Conservation (phyloP, 495 filamentous ascomycete genomes). For the Penicillium silybi region DNA sequence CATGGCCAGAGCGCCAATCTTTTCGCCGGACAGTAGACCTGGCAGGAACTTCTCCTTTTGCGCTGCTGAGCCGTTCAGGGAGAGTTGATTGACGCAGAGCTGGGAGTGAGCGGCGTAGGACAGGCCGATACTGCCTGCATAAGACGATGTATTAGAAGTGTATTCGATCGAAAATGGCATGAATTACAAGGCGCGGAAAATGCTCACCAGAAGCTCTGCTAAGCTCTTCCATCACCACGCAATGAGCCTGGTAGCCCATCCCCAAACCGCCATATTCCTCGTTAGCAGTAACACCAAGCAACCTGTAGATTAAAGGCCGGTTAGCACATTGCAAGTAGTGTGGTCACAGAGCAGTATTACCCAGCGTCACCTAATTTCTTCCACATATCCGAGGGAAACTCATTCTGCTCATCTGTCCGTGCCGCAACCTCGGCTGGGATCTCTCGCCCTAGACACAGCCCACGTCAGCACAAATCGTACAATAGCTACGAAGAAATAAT, state of each 20-base stretch:
- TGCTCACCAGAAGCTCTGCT: conserved; percentile 57
- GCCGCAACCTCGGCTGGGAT: conserved; percentile 82
- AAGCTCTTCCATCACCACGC: conserved; percentile 91
- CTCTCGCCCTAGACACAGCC: conserved; percentile 37
- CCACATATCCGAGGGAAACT: conserved; percentile 91
- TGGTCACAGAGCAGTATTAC: conserved; percentile 19
- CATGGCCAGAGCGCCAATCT: conserved; percentile 92
- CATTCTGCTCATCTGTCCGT: conserved; percentile 76
- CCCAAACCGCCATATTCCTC: conserved; percentile 88
- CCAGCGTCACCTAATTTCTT: conserved; percentile 85
- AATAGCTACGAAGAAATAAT: neutral
- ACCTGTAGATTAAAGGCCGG: conserved; percentile 34
- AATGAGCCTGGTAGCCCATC: conserved; percentile 97
- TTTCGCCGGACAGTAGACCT: conserved; percentile 73
- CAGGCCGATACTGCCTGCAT: conserved; percentile 76
- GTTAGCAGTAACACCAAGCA: conserved; percentile 91
- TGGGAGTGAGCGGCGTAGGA: conserved; percentile 96
- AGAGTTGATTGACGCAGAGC: conserved; percentile 94
- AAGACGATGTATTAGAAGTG: neutral
- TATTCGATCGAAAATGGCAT: neutral
- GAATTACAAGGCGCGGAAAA: too few species aligned
- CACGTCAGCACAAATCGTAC: neutral
- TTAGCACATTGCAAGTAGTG: conserved; percentile 1
- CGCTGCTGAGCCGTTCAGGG: conserved; percentile 73
- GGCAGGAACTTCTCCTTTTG: conserved; percentile 84